Conservation (phyloP, 148 eudicot genomes). For the Persicaria maculosa region DNA sequence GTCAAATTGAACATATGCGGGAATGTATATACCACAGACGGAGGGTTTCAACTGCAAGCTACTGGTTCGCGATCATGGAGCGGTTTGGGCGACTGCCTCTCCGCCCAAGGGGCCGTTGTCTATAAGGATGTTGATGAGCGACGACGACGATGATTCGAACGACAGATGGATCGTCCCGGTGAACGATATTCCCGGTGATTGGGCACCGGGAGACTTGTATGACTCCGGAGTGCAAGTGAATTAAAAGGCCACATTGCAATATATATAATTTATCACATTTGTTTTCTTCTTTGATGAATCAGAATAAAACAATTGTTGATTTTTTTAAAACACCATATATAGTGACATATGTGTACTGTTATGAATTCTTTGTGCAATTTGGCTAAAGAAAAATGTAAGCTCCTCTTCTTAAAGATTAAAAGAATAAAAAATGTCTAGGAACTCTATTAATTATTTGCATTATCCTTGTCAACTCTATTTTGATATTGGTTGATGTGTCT, state of each 20-base stretch:
- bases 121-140: conserved; percentile 65
- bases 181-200: conserved; percentile 51
- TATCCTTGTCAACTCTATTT: no score
- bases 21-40: conserved; percentile 26
- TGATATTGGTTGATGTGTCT: no score
- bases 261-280: no score
- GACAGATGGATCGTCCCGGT: conserved; percentile 61
- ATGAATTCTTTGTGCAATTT: no score
- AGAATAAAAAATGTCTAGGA: no score
- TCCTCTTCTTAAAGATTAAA: no score
- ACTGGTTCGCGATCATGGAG: conserved; percentile 59
- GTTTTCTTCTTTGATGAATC: no score
- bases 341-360: no score
- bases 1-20: conserved; percentile 9
- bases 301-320: no score
- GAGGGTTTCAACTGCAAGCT: conserved; percentile 57
- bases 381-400: no score
- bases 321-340: no score
- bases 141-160: conserved; percentile 44
- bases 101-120: conserved; percentile 60
- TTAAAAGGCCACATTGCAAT: not conserved
- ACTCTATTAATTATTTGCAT: no score
- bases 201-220: conserved; percentile 61
- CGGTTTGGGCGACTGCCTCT: conserved; percentile 65
- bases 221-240: conserved; percentile 75